Conservation (phyloP, 768 basidiomycete genomes). For the Pulveroboletus sp. region DNA sequence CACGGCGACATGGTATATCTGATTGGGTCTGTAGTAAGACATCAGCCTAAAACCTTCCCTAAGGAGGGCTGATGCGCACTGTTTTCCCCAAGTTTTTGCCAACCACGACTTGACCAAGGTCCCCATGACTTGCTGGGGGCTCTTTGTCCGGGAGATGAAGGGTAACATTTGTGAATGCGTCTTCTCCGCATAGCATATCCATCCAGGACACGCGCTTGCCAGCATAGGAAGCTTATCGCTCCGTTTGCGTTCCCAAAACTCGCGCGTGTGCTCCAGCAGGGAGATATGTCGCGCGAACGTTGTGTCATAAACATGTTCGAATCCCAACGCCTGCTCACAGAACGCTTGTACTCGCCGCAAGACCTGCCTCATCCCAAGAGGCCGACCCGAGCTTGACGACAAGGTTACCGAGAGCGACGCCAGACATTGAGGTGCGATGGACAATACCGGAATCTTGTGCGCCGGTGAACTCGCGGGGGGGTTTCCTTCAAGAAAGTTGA, state of each 20-base stretch:
- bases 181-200: constrained; percentile 99
- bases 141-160: constrained; percentile 83
- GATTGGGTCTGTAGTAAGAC: constrained; percentile 55
- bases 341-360: constrained; percentile 71
- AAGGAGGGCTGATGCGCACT: constrained; percentile 44
- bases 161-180: constrained; percentile 92
- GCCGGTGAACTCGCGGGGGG: constrained; percentile 35
- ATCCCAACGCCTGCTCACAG: constrained; percentile 62
- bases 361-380: constrained; percentile 52
- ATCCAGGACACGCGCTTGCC: constrained; percentile 94
- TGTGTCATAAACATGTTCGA: constrained; percentile 86
- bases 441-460: constrained; percentile 64
- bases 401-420: constrained; percentile 72
- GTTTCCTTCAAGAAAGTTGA: constrained; percentile 68
- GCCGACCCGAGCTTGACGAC: constrained; percentile 41
- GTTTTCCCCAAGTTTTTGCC: constrained; percentile 58
- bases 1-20: constrained; percentile 93
- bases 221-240: constrained; percentile 71
- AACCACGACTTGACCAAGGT: constrained; percentile 90
- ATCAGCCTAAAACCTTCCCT: background rate
- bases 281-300: constrained; percentile 90
- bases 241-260: constrained; percentile 72
- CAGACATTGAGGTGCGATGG: constrained; percentile 86
- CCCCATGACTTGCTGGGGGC: constrained; percentile 93
- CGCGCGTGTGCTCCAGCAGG: constrained; percentile 73